Conservation (phyloP, 1,139 yeast genomes). For the Saccharomyces pastorianus region DNA sequence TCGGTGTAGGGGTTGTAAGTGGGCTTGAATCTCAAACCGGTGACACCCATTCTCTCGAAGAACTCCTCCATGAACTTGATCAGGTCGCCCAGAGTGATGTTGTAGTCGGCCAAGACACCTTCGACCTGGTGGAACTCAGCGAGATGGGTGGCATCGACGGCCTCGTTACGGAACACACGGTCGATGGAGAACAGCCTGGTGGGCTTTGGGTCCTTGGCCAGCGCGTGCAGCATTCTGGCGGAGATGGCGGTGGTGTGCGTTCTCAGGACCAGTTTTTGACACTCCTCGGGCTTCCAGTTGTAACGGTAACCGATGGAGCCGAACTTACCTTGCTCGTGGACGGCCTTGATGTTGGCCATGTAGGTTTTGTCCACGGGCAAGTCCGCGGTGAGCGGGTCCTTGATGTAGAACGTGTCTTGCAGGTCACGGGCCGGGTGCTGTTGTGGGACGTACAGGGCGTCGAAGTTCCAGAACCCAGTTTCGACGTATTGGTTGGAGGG, state of each 20-base stretch:
- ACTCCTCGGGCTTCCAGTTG: slow-evolving; percentile 91
- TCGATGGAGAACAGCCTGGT: slow-evolving; percentile 91
- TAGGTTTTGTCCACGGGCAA: slow-evolving; percentile 73
- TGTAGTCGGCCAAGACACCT: slow-evolving; percentile 96
- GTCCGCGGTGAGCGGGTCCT: slow-evolving; percentile 78
- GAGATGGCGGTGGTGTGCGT: slow-evolving; percentile 97
- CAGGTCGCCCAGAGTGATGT: slow-evolving; percentile 88
- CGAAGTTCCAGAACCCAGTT: slow-evolving; percentile 98
- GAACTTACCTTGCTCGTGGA: slow-evolving; percentile 82
- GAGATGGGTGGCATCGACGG: slow-evolving; percentile 98
- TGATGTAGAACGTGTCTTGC: slow-evolving; percentile 95
- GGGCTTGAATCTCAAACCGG: slow-evolving; percentile 91
- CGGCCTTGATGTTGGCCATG: slow-evolving; percentile 69
- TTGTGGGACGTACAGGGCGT: slow-evolving; percentile 91
- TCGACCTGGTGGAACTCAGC: slow-evolving; percentile 99
- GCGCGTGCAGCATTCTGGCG: slow-evolving; percentile 73
- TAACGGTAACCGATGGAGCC: slow-evolving; percentile 97
- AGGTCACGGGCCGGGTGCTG: slow-evolving; percentile 99
- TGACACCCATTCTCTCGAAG: slow-evolving; percentile 95
- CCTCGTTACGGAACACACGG: slow-evolving; percentile 98
- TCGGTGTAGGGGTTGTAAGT: slow-evolving; percentile 99
- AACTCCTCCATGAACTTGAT: slow-evolving; percentile 98
- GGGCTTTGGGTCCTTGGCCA: slow-evolving; percentile 87
- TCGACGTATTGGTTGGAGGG: slow-evolving; percentile 97
- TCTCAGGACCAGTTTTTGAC: slow-evolving; percentile 84